A percentile compares a stretch with the other conserved stretches of the same genome.
phyloP scores from a whole-genome alignment of 2,329 filamentous ascomycete species.

The Massarina eburnea region DNA sequence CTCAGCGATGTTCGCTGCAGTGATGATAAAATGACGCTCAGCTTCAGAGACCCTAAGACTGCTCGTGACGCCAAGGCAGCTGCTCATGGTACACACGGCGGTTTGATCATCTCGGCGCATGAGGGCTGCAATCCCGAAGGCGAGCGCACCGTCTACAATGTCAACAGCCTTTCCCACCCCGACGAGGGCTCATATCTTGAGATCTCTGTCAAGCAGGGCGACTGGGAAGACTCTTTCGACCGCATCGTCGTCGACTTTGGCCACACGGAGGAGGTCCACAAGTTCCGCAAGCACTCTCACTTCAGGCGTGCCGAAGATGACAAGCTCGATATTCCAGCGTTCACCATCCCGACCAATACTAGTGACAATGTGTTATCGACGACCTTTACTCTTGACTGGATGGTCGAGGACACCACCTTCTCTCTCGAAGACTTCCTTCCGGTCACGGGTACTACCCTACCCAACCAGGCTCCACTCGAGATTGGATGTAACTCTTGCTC shows the following conservation, averaged over 20 bases:
- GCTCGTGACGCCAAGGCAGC: constrained; percentile 30
- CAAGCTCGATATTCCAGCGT: constrained; percentile 7
- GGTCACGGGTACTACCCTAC: constrained; percentile 12
- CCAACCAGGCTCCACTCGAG: constrained; percentile 25
- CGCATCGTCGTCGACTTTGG: constrained; percentile 34
- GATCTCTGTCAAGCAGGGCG: constrained; percentile 22
- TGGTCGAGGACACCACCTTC: constrained; percentile 29
- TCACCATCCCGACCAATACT: constrained; percentile 23
- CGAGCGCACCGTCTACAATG: constrained; percentile 37
- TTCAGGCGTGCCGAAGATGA: constrained; percentile 24
- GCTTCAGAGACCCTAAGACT: constrained; percentile 27
- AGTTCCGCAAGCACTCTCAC: constrained; percentile 30
- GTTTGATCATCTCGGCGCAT: constrained; percentile 43
- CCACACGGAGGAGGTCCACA: constrained; percentile 32
- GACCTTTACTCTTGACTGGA: constrained; percentile 23
- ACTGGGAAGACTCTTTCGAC: constrained; percentile 35
- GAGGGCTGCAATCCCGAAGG: constrained; percentile 40
- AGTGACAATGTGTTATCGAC: constrained; percentile 21
- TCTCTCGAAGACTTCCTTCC: constrained; percentile 18
- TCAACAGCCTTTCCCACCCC: constrained; percentile 22
- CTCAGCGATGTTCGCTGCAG: constrained; percentile 32
- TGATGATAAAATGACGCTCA: constrained; percentile 27
- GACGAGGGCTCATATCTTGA: constrained; percentile 29
- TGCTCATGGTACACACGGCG: constrained; percentile 22
- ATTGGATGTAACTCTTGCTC: constrained; percentile 43